A percentile compares a stretch with the other conserved stretches of the same genome.
phyloP scores from a whole-genome alignment of 768 basidiomycete species.

The Lactarius tabidus region DNA sequence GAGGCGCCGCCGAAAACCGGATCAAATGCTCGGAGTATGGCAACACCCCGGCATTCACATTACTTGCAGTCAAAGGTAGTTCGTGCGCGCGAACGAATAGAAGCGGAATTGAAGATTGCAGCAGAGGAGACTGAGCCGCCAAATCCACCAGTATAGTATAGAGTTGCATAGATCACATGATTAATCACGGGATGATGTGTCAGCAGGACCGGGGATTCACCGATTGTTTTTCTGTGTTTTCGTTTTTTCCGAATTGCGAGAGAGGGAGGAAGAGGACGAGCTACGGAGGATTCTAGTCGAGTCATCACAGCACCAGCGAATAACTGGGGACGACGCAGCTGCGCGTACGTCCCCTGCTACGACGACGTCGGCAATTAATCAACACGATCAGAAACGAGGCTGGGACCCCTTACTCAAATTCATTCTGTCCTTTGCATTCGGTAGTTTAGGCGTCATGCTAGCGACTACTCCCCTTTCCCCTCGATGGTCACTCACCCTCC shows the following conservation, averaged over 20 bases:
- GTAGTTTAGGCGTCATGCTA: conserved; percentile 14
- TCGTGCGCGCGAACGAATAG: conserved; percentile 89
- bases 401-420: conserved; percentile 7
- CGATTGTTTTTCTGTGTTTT: neutral
- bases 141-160: neutral
- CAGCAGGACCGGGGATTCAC: neutral
- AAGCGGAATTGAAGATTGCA: conserved; percentile 62
- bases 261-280: neutral
- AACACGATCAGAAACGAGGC: conserved; percentile 6
- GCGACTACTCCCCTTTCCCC: conserved; percentile 32
- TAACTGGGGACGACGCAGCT: conserved; percentile 13
- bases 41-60: conserved; percentile 62
- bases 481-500: conserved; percentile 43
- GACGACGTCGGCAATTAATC: conserved; percentile 16
- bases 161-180: neutral
- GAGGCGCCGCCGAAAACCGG: conserved; percentile 43
- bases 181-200: neutral
- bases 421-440: conserved; percentile 16
- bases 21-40: conserved; percentile 41
- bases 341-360: conserved; percentile 16
- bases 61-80: conserved; percentile 98
- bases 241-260: neutral
- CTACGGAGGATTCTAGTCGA: neutral
- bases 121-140: conserved; percentile 27
- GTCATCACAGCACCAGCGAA: neutral